Evolutionary conservation across 2,329 filamentous ascomycete species (phyloP).

Genomic region (Claviceps humidiphila): DNA sequence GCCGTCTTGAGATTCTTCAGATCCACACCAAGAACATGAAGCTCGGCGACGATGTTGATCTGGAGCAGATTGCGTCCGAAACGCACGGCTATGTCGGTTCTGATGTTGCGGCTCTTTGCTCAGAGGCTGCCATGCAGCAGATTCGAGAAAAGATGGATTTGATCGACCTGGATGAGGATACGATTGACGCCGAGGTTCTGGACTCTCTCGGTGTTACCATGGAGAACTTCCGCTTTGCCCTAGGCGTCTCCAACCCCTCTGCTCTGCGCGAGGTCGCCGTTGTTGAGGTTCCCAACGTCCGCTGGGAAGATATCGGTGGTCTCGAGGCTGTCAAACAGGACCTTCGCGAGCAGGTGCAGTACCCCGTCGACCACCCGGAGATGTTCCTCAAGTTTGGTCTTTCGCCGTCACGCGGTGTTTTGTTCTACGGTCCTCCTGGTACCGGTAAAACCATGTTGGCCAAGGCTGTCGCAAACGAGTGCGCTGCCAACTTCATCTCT

Average conservation of each 20-base stretch:
- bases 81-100: slow-evolving; percentile 99
- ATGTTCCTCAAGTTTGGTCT: slow-evolving; percentile 99
- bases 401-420: slow-evolving; percentile 91
- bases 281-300: slow-evolving; percentile 97
- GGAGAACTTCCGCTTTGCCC: slow-evolving; percentile 99
- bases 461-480: slow-evolving; percentile 98
- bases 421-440: slow-evolving; percentile 98
- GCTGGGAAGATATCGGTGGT: slow-evolving; percentile 99
- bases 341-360: slow-evolving; percentile 96
- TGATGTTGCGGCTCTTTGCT: slow-evolving; percentile 95
- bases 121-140: slow-evolving; percentile 98
- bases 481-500: slow-evolving; percentile 98
- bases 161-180: slow-evolving; percentile 97
- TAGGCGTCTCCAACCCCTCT: slow-evolving; percentile 96
- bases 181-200: slow-evolving; percentile 94
- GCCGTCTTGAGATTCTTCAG: slow-evolving; percentile 95
- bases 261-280: slow-evolving; percentile 97
- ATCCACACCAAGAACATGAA: slow-evolving; percentile 99
- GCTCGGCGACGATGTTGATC: slow-evolving; percentile 87
- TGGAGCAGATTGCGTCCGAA: slow-evolving; percentile 92
- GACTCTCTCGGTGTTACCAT: slow-evolving; percentile 97
- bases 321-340: slow-evolving; percentile 98
- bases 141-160: slow-evolving; percentile 99
- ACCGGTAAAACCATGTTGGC: slow-evolving; percentile 99
- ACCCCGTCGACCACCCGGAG: slow-evolving; percentile 97